phyloP scores from a whole-genome alignment of 805 yeast genomes.

The Candida pini region DNA sequence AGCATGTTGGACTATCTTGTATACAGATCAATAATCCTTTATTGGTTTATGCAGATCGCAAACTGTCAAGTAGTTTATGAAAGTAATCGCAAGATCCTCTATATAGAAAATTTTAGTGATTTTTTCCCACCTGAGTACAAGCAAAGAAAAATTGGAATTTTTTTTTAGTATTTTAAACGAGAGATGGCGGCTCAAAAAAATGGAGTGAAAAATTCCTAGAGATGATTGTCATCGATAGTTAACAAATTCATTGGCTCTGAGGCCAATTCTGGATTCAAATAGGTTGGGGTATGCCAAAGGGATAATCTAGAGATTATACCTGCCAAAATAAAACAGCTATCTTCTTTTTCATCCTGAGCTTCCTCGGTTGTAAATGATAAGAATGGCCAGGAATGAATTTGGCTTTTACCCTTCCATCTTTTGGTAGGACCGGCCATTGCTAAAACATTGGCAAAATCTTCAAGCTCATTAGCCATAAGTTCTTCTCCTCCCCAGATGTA shows the following conservation, averaged over 20 bases:
- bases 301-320: conserved; percentile 39
- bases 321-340: conserved; percentile 34
- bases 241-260: conserved; percentile 29
- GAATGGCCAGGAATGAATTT: conserved; percentile 47
- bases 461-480: conserved; percentile 32
- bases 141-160: no score
- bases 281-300: conserved; percentile 33
- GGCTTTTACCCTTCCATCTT: conserved; percentile 28
- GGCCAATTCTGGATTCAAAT: conserved; percentile 19
- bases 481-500: conserved; percentile 42
- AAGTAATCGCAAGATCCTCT: no score
- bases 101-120: no score
- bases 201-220: no score
- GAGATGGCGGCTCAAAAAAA: no score
- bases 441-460: conserved; percentile 25
- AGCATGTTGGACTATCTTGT: no score
- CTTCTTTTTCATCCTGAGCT: conserved; percentile 37
- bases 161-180: no score
- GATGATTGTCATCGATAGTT: conserved; percentile 29
- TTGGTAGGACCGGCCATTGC: conserved; percentile 27
- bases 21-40: no score
- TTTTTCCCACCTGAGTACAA: no score
- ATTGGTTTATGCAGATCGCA: no score
- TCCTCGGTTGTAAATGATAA: conserved; percentile 36
- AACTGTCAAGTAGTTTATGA: no score